phyloP scores from a whole-genome alignment of 169 alveolate genomes.

The Condylostoma magnum region DNA sequence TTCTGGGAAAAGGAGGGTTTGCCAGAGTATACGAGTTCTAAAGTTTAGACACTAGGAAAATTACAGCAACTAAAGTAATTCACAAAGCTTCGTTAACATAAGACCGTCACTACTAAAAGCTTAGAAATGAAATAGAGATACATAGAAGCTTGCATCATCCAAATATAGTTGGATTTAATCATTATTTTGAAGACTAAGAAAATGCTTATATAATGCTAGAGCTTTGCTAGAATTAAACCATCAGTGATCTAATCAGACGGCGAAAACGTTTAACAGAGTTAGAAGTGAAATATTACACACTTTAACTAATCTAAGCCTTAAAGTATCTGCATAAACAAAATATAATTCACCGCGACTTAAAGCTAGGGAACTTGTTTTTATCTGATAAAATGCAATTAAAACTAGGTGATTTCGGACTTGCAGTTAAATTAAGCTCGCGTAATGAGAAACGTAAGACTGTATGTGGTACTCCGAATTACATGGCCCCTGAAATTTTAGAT shows the following conservation, averaged over 20 bases:
- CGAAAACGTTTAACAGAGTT: constrained; percentile 60
- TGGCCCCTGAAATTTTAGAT: constrained; percentile 84
- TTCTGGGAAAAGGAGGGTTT: constrained; percentile 81
- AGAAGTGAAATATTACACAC: constrained; percentile 76
- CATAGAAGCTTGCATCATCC: constrained; percentile 74
- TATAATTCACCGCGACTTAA: constrained; percentile 84
- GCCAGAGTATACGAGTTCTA: constrained; percentile 65
- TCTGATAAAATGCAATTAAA: constrained; percentile 80
- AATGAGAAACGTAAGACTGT: constrained; percentile 78
- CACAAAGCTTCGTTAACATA: constrained; percentile 63
- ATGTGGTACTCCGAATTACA: constrained; percentile 87
- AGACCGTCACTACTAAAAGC: constrained; percentile 67
- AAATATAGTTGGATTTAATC: constrained; percentile 60
- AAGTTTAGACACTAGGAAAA: constrained; percentile 49
- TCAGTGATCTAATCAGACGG: constrained; percentile 64
- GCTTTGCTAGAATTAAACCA: constrained; percentile 73
- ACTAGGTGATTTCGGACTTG: constrained; percentile 85
- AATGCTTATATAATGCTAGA: constrained; percentile 83
- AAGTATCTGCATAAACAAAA: constrained; percentile 76
- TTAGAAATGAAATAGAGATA: constrained; percentile 74
- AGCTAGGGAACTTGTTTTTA: constrained; percentile 80
- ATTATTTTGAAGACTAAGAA: constrained; percentile 82
- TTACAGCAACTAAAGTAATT: constrained; percentile 71
- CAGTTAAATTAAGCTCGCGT: constrained; percentile 73
- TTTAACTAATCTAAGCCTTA: constrained; percentile 70